These are phyloP conservation scores for Metschnikowia cerradonensis DNA, from an alignment of 805 yeast genomes.

Conservation along the genomic window DNA sequence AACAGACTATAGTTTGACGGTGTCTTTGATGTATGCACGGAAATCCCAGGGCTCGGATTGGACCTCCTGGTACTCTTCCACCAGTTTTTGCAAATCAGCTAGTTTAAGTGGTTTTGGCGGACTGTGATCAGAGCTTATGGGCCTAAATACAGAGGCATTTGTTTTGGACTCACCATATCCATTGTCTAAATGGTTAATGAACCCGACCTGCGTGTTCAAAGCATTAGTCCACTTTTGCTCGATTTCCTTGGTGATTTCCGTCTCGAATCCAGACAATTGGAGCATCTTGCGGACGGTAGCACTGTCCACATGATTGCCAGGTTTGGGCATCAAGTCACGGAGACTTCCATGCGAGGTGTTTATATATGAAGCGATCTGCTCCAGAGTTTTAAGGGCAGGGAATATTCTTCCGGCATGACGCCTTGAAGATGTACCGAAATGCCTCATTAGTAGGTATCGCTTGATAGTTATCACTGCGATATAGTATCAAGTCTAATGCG, in stretches of 20 bases:
- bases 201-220: slow-evolving; percentile 46
- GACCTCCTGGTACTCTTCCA: slow-evolving; percentile 5
- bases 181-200: slow-evolving; percentile 39
- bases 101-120: slow-evolving; percentile 24
- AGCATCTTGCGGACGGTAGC: slow-evolving; percentile 30
- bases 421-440: slow-evolving; percentile 1
- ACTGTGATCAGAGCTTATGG: slow-evolving; percentile 32
- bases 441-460: slow-evolving; percentile 1
- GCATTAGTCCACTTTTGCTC: slow-evolving; percentile 28
- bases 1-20: slow-evolving; percentile 3
- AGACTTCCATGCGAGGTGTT: slow-evolving; percentile 12
- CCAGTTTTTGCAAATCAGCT: slow-evolving; percentile 9
- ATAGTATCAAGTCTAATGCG: not conserved
- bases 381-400: slow-evolving; percentile 5
- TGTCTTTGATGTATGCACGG: not conserved
- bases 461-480: no score
- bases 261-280: slow-evolving; percentile 47
- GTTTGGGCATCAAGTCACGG: slow-evolving; percentile 14
- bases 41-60: slow-evolving; percentile 1
- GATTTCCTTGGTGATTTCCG: slow-evolving; percentile 22
- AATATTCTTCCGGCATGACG: slow-evolving; percentile 4
- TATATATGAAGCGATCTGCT: slow-evolving; percentile 9
- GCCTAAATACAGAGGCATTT: slow-evolving; percentile 25
- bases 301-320: slow-evolving; percentile 15
- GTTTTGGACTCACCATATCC: slow-evolving; percentile 16